These are phyloP conservation scores for Yamadazyma laniorum DNA, from an alignment of 805 yeast species.

Conservation along the genomic window DNA sequence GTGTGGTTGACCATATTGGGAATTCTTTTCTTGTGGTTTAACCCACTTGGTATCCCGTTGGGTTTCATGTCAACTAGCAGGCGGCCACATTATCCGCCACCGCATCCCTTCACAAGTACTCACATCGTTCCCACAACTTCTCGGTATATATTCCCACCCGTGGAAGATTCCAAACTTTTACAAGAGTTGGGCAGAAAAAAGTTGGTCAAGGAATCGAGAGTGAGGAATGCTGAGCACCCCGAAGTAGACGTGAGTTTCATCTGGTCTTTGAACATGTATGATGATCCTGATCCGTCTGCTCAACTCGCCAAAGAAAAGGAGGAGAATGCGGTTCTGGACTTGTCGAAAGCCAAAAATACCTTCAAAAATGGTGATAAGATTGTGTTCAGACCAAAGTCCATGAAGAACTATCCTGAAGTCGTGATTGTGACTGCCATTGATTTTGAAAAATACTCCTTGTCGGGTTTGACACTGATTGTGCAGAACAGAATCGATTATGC, in stretches of 20 bases:
- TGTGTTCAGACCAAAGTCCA: constrained; percentile 40
- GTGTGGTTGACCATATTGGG: constrained; percentile 13
- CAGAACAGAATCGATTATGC: constrained; percentile 91
- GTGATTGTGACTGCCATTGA: constrained; percentile 80
- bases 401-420: constrained; percentile 54
- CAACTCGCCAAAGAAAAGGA: constrained; percentile 45
- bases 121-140: constrained; percentile 45
- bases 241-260: constrained; percentile 35
- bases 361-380: constrained; percentile 67
- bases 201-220: constrained; percentile 49
- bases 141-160: constrained; percentile 66
- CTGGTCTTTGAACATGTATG: constrained; percentile 41
- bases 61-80: constrained; percentile 3
- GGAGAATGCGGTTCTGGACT: constrained; percentile 45
- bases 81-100: constrained; percentile 24
- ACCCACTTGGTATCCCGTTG: constrained; percentile 18
- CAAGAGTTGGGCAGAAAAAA: constrained; percentile 54
- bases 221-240: constrained; percentile 43
- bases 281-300: constrained; percentile 36
- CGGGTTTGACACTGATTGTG: constrained; percentile 63
- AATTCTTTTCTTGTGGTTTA: constrained; percentile 21
- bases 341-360: constrained; percentile 47
- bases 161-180: constrained; percentile 64
- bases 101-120: constrained; percentile 33
- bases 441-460: constrained; percentile 60